phyloP scores from a whole-genome alignment of 2,329 filamentous ascomycete species.

The Epichloe typhina region DNA sequence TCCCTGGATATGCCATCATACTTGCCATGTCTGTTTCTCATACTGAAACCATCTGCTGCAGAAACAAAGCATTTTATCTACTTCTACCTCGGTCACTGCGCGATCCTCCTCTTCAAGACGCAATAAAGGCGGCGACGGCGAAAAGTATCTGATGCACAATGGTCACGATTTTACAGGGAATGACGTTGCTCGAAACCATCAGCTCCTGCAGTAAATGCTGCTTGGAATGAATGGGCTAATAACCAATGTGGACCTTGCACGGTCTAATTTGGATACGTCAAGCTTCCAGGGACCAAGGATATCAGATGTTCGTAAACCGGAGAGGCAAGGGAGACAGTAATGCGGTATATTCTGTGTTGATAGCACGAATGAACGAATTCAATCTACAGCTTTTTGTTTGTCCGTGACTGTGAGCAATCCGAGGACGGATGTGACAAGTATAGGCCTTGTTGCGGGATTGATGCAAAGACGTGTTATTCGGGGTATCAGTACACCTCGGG shows the following conservation, averaged over 20 bases:
- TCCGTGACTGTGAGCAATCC: neutral
- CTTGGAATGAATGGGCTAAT: neutral
- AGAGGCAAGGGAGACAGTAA: neutral
- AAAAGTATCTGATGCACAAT: neutral
- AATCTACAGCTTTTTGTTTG: no score
- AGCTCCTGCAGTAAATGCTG: neutral
- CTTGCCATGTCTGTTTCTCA: neutral
- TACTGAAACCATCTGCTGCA: constrained; percentile 23
- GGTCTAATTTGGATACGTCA: neutral
- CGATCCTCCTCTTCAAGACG: constrained; percentile 97
- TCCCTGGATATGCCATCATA: neutral
- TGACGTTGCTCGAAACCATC: neutral
- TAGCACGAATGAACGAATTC: no score
- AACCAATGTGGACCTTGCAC: neutral
- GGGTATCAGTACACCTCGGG: no score
- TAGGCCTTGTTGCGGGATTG: no score
- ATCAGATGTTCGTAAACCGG: neutral
- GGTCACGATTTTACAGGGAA: neutral
- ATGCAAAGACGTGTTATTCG: no score
- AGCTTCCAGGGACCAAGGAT: neutral
- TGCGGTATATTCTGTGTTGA: no score
- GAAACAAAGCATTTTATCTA: constrained; percentile 99
- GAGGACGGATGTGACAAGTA: neutral
- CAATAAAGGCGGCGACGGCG: constrained; percentile 42
- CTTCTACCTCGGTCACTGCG: constrained; percentile 98